Percentiles rank a stretch among this genome's conserved stretches.
Evolutionary conservation across 805 yeast genomes (phyloP).

Genomic region (Blastobotrys robertii): DNA sequence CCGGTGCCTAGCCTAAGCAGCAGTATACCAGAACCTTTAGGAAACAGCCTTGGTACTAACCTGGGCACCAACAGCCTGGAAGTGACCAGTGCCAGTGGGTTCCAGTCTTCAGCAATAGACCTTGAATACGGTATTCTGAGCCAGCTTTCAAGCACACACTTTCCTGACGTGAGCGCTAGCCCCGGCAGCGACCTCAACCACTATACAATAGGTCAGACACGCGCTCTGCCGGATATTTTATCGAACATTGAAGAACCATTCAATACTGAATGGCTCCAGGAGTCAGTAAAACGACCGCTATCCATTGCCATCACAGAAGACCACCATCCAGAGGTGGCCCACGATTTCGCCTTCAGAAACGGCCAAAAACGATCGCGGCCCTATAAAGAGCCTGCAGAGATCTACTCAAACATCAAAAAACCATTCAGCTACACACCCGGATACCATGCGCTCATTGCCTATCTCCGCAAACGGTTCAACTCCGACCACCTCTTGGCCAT

Average conservation of each 20-base stretch:
- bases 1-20: neutral
- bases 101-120: constrained; percentile 28
- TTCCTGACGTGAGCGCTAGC: constrained; percentile 1
- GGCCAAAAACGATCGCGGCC: neutral
- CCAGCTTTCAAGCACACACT: constrained; percentile 21
- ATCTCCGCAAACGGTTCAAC: constrained; percentile 43
- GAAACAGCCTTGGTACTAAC: neutral
- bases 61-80: neutral
- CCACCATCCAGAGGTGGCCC: constrained; percentile 3
- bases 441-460: constrained; percentile 49
- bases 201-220: constrained; percentile 8
- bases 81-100: constrained; percentile 2
- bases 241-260: neutral
- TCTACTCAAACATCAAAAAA: constrained; percentile 63
- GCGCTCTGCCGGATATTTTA: neutral
- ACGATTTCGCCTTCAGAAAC: neutral
- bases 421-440: constrained; percentile 56
- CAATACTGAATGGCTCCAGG: constrained; percentile 15
- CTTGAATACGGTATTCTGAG: constrained; percentile 28
- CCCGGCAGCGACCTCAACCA: constrained; percentile 10
- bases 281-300: constrained; percentile 17
- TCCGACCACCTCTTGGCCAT: constrained; percentile 27
- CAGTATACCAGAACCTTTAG: neutral
- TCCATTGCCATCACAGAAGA: constrained; percentile 20
- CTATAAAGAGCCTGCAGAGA: constrained; percentile 15